Conservation (phyloP, 2,329 filamentous ascomycete species). For the Chaetomiaceae sp. region DNA sequence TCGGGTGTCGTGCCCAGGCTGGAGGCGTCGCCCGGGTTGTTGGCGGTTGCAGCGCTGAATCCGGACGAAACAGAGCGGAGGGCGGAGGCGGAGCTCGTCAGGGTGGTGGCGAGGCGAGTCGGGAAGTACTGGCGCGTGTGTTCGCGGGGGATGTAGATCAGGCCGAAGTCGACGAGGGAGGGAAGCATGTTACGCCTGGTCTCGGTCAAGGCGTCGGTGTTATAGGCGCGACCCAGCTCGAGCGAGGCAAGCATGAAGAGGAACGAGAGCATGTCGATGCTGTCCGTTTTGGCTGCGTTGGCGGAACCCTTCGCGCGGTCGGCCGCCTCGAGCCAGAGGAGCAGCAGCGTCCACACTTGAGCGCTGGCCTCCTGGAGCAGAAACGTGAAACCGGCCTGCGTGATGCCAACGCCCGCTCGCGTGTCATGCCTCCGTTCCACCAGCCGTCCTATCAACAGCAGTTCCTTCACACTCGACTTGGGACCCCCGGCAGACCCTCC, state of each 20-base stretch:
- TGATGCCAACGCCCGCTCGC: slow-evolving; percentile 63
- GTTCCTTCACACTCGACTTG: slow-evolving; percentile 75
- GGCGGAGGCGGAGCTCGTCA: slow-evolving; percentile 69
- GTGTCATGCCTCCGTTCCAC: slow-evolving; percentile 55
- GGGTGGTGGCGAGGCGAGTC: slow-evolving; percentile 86
- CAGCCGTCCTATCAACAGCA: slow-evolving; percentile 75
- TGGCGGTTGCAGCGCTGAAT: slow-evolving; percentile 61
- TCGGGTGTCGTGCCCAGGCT: slow-evolving; percentile 42
- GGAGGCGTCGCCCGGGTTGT: slow-evolving; percentile 40
- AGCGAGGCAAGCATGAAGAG: slow-evolving; percentile 92
- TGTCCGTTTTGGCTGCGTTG: slow-evolving; percentile 64
- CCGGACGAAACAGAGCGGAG: slow-evolving; percentile 66
- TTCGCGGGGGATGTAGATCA: slow-evolving; percentile 68
- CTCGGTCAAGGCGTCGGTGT: slow-evolving; percentile 74
- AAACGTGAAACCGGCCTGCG: slow-evolving; percentile 90
- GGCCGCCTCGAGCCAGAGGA: slow-evolving; percentile 86
- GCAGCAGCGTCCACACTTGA: slow-evolving; percentile 91
- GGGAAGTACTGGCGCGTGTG: slow-evolving; percentile 70
- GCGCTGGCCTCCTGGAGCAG: slow-evolving; percentile 92
- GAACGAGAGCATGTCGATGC: slow-evolving; percentile 91
- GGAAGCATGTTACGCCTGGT: slow-evolving; percentile 86
- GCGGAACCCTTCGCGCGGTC: slow-evolving; percentile 48
- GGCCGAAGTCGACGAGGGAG: slow-evolving; percentile 84
- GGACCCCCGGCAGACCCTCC: slow-evolving; percentile 48
- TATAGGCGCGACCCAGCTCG: slow-evolving; percentile 87